These are phyloP conservation scores for Xylariaceae sp. DNA, from an alignment of 2,329 filamentous ascomycete species.

Conservation along the genomic window DNA sequence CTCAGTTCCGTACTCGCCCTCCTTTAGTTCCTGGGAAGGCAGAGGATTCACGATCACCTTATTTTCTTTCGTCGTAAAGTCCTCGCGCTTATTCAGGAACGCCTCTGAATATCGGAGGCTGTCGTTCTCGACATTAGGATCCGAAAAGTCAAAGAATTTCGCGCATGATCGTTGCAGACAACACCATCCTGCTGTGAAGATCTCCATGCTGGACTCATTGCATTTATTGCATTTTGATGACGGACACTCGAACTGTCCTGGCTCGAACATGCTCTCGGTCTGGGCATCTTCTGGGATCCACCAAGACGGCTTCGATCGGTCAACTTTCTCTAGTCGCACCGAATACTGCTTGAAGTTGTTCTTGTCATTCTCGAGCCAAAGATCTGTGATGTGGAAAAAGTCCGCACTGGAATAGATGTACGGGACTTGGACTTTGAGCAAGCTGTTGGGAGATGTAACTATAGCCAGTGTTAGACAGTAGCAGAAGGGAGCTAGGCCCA, in stretches of 20 bases:
- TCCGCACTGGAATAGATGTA: slow-evolving; percentile 62
- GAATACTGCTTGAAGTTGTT: slow-evolving; percentile 38
- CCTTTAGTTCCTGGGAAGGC: background rate
- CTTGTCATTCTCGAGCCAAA: slow-evolving; percentile 60
- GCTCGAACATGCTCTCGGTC: slow-evolving; percentile 27
- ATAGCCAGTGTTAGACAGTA: slow-evolving; percentile 5
- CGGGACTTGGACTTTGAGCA: slow-evolving; percentile 46
- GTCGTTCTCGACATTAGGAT: slow-evolving; percentile 18
- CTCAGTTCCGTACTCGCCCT: slow-evolving; percentile 41
- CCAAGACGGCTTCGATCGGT: slow-evolving; percentile 51
- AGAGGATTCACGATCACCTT: slow-evolving; percentile 34
- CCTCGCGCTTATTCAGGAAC: slow-evolving; percentile 54
- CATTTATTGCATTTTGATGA: slow-evolving; percentile 40
- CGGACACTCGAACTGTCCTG: slow-evolving; percentile 27
- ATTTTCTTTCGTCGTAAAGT: slow-evolving; percentile 36
- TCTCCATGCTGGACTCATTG: slow-evolving; percentile 32
- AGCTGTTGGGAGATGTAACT: slow-evolving; percentile 43
- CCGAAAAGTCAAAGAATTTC: slow-evolving; percentile 43
- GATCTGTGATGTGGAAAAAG: slow-evolving; percentile 63
- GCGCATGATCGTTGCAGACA: slow-evolving; percentile 39
- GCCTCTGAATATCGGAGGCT: slow-evolving; percentile 48
- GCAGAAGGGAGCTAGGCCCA: background rate
- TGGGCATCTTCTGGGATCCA: slow-evolving; percentile 44
- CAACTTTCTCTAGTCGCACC: slow-evolving; percentile 63
- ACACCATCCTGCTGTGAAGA: slow-evolving; percentile 32